phyloP scores from a whole-genome alignment of 345 rosid genomes.

The Rubroshorea leprosula region DNA sequence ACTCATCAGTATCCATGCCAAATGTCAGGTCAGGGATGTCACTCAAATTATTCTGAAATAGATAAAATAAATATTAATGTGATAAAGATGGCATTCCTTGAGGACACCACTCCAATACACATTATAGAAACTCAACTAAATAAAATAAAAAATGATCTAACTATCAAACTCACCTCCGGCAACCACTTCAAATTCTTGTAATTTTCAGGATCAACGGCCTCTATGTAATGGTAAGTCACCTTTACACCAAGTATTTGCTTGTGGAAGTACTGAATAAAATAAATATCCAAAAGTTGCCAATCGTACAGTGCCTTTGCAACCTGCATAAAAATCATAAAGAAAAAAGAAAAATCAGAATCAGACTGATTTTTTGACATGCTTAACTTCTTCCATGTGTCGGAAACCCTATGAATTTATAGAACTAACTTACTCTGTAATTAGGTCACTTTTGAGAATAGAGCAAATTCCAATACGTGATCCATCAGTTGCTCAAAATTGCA shows the following conservation, averaged over 20 bases:
- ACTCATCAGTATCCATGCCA: slow-evolving; percentile 97
- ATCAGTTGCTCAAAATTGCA: background rate
- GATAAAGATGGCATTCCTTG: background rate
- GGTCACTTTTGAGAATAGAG: background rate
- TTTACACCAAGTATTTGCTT: slow-evolving; percentile 92
- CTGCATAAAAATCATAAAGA: slow-evolving; percentile 34
- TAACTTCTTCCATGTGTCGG: no score
- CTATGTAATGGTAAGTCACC: slow-evolving; percentile 98
- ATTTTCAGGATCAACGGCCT: slow-evolving; percentile 99
- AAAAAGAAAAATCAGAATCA: background rate
- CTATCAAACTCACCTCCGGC: slow-evolving; percentile 65
- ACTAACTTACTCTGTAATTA: background rate
- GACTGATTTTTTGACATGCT: no score
- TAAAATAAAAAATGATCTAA: background rate
- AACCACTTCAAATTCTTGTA: slow-evolving; percentile 96
- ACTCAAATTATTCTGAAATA: slow-evolving; percentile 78
- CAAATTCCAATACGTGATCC: background rate
- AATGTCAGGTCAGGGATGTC: slow-evolving; percentile 87
- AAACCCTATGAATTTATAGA: no score
- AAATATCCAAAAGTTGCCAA: slow-evolving; percentile 95
- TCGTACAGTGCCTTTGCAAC: slow-evolving; percentile 94
- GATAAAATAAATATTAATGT: background rate
- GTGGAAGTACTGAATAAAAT: slow-evolving; percentile 90
- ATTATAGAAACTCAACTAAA: background rate
- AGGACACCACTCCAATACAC: slow-evolving; percentile 7